Base-by-base conservation (phyloP, 192 early-diverging fungal species). In the Phlyctochytrium arcticum region DNA sequence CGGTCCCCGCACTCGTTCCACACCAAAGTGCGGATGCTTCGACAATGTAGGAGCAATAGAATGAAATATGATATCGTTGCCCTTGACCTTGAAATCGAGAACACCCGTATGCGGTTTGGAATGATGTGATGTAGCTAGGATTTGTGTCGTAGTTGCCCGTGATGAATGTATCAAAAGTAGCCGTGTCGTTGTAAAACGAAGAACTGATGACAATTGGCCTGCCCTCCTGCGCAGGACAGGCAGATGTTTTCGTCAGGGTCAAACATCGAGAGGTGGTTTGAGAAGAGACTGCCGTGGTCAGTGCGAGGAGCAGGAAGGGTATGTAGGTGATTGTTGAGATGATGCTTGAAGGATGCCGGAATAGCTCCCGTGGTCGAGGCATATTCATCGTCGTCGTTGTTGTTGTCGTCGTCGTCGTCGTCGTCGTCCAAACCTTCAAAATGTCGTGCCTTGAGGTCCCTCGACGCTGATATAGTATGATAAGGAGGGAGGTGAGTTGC, bases 251-350 rank as follows among this genome's bases (percentile, higher is more conserved):
- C 17, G 49, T 64, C 31, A 64, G 62, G 36, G 26, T 26, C 8
- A 64, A 31, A 50, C 62, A 64, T 55, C 72, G 73, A 65, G 90
- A 89, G 44, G 82, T 76, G 10, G 83, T n/a, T n/a, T n/a, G n/a
- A n/a, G n/a, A n/a, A n/a, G n/a, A n/a, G n/a, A n/a, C n/a, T n/a
- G n/a, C n/a, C n/a, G n/a, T n/a, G n/a, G n/a, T n/a, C n/a, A n/a
- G n/a, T n/a, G n/a, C n/a, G 77, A 9, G 91, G 76, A 32, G 61
- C 60, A 1, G 47, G 35, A 6, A 91, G 77, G 15, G 89, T 81
- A 30, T 70, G n/a, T n/a, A n/a, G n/a, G n/a, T n/a, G n/a, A n/a
- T n/a, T n/a, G n/a, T n/a, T n/a, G n/a, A n/a, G n/a, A n/a, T n/a
- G n/a, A n/a, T n/a, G n/a, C n/a, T n/a, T n/a, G n/a, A n/a, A n/a